Base-by-base conservation (phyloP, 371 early-diverging fungal genomes). In the Cokeromyces recurvatus region DNA sequence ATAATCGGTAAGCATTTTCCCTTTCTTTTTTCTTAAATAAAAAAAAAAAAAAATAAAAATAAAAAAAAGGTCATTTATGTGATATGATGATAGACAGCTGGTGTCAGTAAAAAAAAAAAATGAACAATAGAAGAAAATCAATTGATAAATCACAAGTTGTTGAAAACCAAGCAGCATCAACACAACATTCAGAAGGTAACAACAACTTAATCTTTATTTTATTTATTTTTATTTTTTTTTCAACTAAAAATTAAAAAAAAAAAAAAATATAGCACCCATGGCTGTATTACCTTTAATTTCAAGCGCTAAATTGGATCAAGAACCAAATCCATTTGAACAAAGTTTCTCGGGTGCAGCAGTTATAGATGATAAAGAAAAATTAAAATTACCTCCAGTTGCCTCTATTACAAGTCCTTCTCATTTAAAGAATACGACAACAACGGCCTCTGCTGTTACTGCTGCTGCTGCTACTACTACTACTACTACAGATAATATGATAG, bases 311-410 rank as follows among this genome's bases (percentile, higher is more conserved):
- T 72, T 90, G 41, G 84, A 87, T 57, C 71, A 80, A 53, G 92
- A 92, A 48, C 89, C 88, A 16, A 92, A 92, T 69, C 92, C 90
- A 17, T 92, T 92, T 55, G 92, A 90, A 51, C 80, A 86, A 53
- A 87, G 87, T 50, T 91, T 91, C 55, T 82, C 85, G 3, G 66
- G 76, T 22, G 66, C 60, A 27, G 36, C 62, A 24, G 45, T 31
- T 9, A 44, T 46, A 14, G 51, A 50, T 15, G 32, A 59, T 20
- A 46, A 53, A 47, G 43, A 44, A 22, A 59, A 46, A 43, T 55
- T 69, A 17, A 59, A 53, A 14, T 45, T 72, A 39, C 72, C 72
- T 27, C 62, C 76, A 38, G 70, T 71, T 10, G 70, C 72, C 16
- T 51, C 67, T 14, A 59, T 72, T 34, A 59, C 68, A 8, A 72